These are phyloP conservation scores for Oropetium thomaeum DNA, from an alignment of 176 grass and related monocot genomes.

Conservation along the genomic window DNA sequence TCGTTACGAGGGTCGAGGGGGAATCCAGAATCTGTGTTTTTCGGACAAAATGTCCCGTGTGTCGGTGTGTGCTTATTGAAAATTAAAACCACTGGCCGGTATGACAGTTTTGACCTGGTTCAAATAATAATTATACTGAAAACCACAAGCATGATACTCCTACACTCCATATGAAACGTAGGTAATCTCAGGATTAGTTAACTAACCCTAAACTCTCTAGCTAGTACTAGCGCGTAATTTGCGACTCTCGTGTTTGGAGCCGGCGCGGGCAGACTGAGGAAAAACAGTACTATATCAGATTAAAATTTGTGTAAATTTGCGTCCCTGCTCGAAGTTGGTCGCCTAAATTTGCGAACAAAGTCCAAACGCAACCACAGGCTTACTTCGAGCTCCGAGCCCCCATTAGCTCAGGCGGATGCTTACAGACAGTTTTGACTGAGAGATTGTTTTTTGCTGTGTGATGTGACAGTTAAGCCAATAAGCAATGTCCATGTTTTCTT, in stretches of 20 bases:
- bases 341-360: not conserved
- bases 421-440: not conserved
- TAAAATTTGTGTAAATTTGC: constrained; percentile 30
- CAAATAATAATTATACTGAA: not conserved
- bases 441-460: not conserved
- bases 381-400: constrained; percentile 27
- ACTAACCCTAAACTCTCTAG: not conserved
- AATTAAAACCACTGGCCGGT: not conserved
- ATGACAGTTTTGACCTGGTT: constrained; percentile 1
- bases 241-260: constrained; percentile 38
- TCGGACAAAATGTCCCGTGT: not conserved
- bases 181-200: not conserved
- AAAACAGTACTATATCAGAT: too few species aligned
- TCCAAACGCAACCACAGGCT: constrained; percentile 20
- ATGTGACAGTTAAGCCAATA: not conserved
- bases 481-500: constrained; percentile 5
- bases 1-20: too few species aligned
- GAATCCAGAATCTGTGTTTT: not conserved
- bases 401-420: constrained; percentile 18
- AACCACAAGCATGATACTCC: not conserved
- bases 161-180: not conserved
- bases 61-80: not conserved
- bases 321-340: not conserved
- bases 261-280: constrained; percentile 3
- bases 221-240: constrained; percentile 38